Percentiles rank a stretch among this genome's conserved stretches.
These are phyloP conservation scores for Diplodia sapinea DNA, from an alignment of 2,329 filamentous ascomycete species.

Conservation along the genomic window DNA sequence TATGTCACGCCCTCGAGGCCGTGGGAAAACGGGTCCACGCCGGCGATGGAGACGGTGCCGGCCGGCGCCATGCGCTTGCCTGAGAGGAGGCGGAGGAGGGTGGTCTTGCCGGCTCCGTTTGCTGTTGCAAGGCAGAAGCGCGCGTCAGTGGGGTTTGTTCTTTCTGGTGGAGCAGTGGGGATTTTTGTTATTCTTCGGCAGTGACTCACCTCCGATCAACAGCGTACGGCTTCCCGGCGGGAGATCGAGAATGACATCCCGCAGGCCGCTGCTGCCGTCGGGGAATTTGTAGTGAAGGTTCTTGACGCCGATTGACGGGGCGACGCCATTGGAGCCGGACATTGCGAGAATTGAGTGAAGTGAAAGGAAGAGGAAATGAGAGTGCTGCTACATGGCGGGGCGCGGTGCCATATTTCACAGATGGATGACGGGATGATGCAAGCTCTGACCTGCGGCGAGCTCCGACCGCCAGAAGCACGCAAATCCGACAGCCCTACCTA, in stretches of 20 bases:
- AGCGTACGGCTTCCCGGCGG: conserved; percentile 86
- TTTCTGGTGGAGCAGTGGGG: not conserved
- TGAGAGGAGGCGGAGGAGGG: conserved; percentile 88
- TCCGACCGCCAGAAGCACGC: not conserved
- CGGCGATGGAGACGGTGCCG: conserved; percentile 75
- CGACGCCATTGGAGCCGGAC: conserved; percentile 24
- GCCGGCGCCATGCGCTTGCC: conserved; percentile 90
- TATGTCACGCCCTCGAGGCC: conserved; percentile 94
- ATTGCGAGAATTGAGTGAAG: not conserved
- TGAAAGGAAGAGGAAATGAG: not conserved
- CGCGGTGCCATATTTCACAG: not conserved
- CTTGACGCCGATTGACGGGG: conserved; percentile 66
- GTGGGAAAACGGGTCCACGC: conserved; percentile 89
- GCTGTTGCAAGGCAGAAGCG: conserved; percentile 52
- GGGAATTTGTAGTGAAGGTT: conserved; percentile 88
- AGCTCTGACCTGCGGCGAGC: not conserved
- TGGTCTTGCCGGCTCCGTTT: conserved; percentile 97
- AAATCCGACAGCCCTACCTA: conserved; percentile 12
- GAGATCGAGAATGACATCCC: conserved; percentile 74
- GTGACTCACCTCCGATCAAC: conserved; percentile 75
- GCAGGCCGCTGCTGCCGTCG: conserved; percentile 79
- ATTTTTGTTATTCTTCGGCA: not conserved
- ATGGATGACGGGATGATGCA: conserved; percentile 14
- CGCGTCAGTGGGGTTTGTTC: conserved; percentile 4
- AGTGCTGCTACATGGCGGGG: conserved; percentile 15